These are phyloP conservation scores for Penicillium robsamsonii DNA, from an alignment of 495 filamentous ascomycete species.

Conservation along the genomic window DNA sequence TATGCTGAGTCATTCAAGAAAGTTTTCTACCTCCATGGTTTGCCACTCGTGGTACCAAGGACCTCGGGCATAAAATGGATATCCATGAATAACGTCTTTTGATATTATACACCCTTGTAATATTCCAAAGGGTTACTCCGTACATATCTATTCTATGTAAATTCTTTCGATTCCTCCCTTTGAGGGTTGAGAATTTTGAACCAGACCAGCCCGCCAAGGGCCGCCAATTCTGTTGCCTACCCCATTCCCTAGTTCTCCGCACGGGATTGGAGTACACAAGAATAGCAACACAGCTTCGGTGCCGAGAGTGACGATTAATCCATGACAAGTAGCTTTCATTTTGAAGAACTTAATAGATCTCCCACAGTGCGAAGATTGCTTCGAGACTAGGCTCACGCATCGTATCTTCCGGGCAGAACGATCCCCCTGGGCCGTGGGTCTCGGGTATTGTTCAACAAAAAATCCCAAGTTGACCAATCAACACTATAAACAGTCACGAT, in stretches of 20 bases:
- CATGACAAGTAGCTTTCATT: neutral
- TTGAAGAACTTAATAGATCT: no score
- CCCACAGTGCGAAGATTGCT: neutral
- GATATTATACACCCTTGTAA: neutral
- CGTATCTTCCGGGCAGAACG: neutral
- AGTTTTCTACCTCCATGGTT: neutral
- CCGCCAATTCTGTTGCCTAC: constrained; percentile 6
- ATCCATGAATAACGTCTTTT: neutral
- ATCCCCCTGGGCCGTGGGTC: neutral
- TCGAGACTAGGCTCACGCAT: neutral
- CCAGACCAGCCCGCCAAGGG: neutral
- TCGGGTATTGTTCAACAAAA: neutral
- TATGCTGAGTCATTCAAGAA: constrained; percentile 3
- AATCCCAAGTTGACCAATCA: neutral
- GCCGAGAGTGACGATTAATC: neutral
- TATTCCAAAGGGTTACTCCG: no score
- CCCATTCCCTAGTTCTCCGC: neutral
- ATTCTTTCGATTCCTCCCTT: neutral
- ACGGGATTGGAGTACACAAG: neutral
- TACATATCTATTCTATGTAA: neutral
- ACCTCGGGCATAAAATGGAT: neutral
- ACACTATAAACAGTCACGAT: neutral
- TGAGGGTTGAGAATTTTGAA: neutral
- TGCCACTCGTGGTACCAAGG: neutral
- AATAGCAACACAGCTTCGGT: neutral